A percentile compares a stretch with the other conserved stretches of the same genome.
phyloP scores from a whole-genome alignment of 495 filamentous ascomycete genomes.

The Talaromyces adpressus region DNA sequence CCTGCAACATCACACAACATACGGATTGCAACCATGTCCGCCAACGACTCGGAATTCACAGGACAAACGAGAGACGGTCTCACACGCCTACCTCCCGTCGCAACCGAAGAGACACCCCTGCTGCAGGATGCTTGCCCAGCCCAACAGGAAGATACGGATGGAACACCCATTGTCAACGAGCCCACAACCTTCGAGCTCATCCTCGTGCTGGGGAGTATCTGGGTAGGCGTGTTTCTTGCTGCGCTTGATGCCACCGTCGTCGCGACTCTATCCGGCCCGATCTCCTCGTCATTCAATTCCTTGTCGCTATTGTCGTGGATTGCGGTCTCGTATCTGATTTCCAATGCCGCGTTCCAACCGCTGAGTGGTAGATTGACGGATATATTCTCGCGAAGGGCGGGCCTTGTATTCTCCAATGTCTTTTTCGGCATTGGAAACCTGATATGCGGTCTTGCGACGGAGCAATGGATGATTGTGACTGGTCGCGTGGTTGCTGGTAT shows the following conservation, averaged over 20 bases:
- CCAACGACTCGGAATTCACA: constrained; percentile 11
- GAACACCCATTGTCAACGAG: constrained; percentile 25
- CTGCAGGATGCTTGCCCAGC: constrained; percentile 20
- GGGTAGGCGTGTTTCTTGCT: constrained; percentile 77
- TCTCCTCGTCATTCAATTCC: constrained; percentile 77
- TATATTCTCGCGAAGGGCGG: constrained; percentile 73
- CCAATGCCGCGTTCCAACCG: constrained; percentile 83
- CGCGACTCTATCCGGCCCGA: constrained; percentile 78
- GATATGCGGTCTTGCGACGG: constrained; percentile 73
- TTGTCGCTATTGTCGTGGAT: constrained; percentile 86
- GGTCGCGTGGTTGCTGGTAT: constrained; percentile 79
- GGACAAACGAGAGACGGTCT: constrained; percentile 4
- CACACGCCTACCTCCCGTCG: constrained; percentile 7
- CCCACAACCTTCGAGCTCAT: constrained; percentile 35
- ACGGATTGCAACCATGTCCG: constrained; percentile 13
- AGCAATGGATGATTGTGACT: constrained; percentile 64
- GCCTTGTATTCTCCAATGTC: constrained; percentile 69
- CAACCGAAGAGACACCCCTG: constrained; percentile 36
- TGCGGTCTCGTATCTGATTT: constrained; percentile 81
- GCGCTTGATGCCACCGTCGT: constrained; percentile 78
- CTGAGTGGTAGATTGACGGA: constrained; percentile 81
- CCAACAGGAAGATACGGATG: constrained; percentile 9
- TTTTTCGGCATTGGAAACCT: constrained; percentile 78
- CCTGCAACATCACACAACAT: not conserved
- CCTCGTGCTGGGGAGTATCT: constrained; percentile 44